Conservation (phyloP, 345 rosid species). For the Syzygium grande region DNA sequence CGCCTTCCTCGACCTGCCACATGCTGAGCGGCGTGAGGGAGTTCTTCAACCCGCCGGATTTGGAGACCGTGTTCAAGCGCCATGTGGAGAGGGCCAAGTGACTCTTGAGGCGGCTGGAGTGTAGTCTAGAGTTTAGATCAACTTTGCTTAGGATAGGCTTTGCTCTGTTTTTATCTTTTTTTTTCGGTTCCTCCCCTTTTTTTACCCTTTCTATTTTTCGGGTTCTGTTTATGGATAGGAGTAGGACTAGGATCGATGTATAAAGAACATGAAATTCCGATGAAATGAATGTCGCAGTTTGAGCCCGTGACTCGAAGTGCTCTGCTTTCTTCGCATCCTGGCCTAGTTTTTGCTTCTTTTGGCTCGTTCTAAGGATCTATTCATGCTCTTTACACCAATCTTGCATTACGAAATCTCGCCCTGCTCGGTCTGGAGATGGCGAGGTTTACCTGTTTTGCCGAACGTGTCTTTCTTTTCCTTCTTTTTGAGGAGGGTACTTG, state of each 20-base stretch:
- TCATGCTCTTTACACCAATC: neutral
- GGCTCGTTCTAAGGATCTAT: neutral
- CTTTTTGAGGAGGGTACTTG: neutral
- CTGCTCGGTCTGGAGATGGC: neutral
- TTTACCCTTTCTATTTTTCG: neutral
- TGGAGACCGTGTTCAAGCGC: conserved; percentile 29
- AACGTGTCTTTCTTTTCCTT: neutral
- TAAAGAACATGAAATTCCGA: neutral
- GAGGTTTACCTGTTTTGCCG: neutral
- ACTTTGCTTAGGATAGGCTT: neutral
- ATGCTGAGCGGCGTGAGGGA: conserved; percentile 12
- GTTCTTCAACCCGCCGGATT: conserved; percentile 39
- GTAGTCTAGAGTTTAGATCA: neutral
- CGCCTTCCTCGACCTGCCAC: conserved; percentile 15
- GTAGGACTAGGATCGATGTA: neutral
- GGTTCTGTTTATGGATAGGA: neutral
- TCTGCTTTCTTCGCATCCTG: neutral
- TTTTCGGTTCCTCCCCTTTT: neutral
- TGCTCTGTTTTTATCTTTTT: neutral
- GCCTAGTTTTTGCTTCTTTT: neutral
- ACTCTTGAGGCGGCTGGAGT: neutral
- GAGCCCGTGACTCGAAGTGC: neutral
- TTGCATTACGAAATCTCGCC: neutral
- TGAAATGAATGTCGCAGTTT: neutral
- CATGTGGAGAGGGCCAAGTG: conserved; percentile 10